A percentile compares a stretch with the other conserved stretches of the same genome.
These are phyloP conservation scores for Sporothrix dimorphospora DNA, from an alignment of 2,329 filamentous ascomycete species.

Conservation along the genomic window DNA sequence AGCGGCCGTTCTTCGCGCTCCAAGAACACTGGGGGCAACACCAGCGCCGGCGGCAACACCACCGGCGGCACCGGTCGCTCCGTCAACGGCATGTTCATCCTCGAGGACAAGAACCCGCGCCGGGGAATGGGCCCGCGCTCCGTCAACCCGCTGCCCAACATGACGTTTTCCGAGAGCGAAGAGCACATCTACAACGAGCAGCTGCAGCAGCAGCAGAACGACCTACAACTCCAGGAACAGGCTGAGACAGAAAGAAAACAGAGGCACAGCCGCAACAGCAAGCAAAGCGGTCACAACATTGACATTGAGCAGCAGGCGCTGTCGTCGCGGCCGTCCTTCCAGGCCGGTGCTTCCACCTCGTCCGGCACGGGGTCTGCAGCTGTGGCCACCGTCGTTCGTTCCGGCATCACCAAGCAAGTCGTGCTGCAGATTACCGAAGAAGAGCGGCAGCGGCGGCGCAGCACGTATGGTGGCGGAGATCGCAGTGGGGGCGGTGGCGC, in stretches of 20 bases:
- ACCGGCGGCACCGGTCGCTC: conserved; percentile 26
- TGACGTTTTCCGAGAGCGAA: conserved; percentile 38
- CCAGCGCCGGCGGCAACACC: background rate
- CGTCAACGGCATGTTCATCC: conserved; percentile 32
- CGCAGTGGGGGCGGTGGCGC: background rate
- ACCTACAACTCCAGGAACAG: background rate
- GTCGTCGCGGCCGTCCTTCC: conserved; percentile 16
- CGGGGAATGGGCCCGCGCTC: conserved; percentile 38
- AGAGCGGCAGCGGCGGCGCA: conserved; percentile 20
- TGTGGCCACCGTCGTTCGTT: background rate
- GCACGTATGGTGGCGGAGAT: background rate
- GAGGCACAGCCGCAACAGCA: background rate
- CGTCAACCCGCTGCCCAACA: conserved; percentile 38
- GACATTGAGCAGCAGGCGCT: conserved; percentile 21
- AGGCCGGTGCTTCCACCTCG: background rate
- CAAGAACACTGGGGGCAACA: conserved; percentile 21
- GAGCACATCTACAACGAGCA: conserved; percentile 36
- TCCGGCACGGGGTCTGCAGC: background rate
- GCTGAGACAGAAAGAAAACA: background rate
- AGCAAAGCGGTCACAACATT: background rate
- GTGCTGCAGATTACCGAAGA: conserved; percentile 31
- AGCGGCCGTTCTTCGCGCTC: background rate
- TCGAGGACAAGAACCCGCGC: conserved; percentile 39
- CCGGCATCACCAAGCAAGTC: conserved; percentile 32
- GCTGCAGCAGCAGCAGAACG: conserved; percentile 24